phyloP scores from a whole-genome alignment of 2,329 filamentous ascomycete species.

The Triangularia setosa region DNA sequence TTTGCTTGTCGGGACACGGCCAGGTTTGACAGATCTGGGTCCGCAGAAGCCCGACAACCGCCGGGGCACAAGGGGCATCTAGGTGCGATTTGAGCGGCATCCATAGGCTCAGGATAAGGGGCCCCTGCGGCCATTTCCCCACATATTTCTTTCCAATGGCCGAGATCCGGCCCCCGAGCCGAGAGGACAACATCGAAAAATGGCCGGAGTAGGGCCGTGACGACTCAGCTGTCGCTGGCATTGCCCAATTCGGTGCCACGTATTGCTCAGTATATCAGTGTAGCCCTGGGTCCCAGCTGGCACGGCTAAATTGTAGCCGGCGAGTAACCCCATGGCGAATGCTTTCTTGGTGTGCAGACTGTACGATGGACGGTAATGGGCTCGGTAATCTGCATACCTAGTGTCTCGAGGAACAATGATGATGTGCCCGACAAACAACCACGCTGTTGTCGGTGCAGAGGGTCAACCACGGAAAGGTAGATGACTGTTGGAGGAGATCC shows the following conservation, averaged over 20 bases:
- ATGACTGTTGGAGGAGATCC: neutral
- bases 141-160: neutral
- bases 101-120: neutral
- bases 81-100: neutral
- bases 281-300: neutral
- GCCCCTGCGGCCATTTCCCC: neutral
- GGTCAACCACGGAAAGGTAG: too few species aligned
- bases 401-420: neutral
- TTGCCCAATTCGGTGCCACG: conserved; percentile 1
- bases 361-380: neutral
- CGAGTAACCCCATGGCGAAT: too few species aligned
- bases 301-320: conserved; percentile 2
- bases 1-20: conserved; percentile 4
- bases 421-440: too few species aligned
- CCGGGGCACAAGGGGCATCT: neutral
- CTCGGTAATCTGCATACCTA: neutral
- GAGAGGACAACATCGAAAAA: conserved; percentile 17
- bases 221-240: conserved; percentile 6
- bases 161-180: conserved; percentile 2
- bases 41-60: neutral
- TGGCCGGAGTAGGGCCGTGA: conserved; percentile 27
- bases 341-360: too few species aligned
- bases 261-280: neutral
- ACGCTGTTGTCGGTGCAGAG: too few species aligned
- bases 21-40: neutral